Evolutionary conservation across 192 early-diverging fungal species (phyloP).

Genomic region (Ambispora gerdemannii): DNA sequence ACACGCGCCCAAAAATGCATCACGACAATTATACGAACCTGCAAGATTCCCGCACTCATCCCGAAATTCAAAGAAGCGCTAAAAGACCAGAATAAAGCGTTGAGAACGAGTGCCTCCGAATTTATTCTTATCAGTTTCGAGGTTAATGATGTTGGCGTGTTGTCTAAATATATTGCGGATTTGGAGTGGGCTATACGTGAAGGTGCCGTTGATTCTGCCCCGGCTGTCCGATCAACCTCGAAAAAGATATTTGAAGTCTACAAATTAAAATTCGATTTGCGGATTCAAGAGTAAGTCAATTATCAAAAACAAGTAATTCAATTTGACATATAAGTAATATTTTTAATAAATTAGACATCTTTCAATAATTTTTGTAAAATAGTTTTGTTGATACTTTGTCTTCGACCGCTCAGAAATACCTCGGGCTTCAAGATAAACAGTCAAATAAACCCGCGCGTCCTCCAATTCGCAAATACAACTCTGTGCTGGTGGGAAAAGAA

Average conservation of each 20-base stretch:
- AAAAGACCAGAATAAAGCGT: constrained; percentile 57
- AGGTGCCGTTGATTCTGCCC: constrained; percentile 47
- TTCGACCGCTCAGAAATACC: not conserved
- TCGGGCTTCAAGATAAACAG: constrained; percentile 21
- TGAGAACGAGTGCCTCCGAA: constrained; percentile 60
- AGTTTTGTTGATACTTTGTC: constrained; percentile 15
- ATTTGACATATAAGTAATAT: not conserved
- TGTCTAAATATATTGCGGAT: constrained; percentile 35
- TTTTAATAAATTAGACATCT: not conserved
- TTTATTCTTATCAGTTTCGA: constrained; percentile 54
- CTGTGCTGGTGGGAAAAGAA: not conserved
- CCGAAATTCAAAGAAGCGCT: constrained; percentile 56
- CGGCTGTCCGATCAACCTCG: constrained; percentile 47
- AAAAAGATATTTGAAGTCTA: constrained; percentile 49
- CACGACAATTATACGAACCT: constrained; percentile 58
- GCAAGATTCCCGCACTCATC: constrained; percentile 50
- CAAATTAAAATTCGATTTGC: constrained; percentile 40
- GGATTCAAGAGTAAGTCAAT: constrained; percentile 20
- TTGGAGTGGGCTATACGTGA: constrained; percentile 50
- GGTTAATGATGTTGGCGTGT: constrained; percentile 32
- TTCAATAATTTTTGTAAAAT: no score
- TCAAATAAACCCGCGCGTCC: not conserved
- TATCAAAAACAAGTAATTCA: no score
- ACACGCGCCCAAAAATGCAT: constrained; percentile 59
- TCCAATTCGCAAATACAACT: not conserved